Evolutionary conservation across 805 yeast species (phyloP), one percentile per base, ranked within the genome.

Genomic region (Candida methanosorbosa): DNA sequence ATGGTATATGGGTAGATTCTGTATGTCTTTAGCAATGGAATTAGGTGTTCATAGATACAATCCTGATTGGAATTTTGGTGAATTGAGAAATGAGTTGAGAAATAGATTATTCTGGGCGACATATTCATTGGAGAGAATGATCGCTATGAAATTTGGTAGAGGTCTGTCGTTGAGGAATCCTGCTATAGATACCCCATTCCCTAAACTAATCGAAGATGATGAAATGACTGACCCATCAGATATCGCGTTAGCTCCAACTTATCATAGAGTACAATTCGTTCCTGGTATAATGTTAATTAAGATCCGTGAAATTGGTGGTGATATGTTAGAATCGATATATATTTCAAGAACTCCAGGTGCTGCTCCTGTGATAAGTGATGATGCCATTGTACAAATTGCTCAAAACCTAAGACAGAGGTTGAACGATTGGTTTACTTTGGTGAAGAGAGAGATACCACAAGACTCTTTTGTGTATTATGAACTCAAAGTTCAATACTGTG

Each of bases 11-110:
- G 39, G 48, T 17, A 38, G 52, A 23, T 49, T 43, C 31, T 40
- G 46, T 21, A 46, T 49, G 51, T 48, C 54, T 3, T 34, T 49
- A 5, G 54, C 54, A 4, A 48, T 48, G 54, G 54, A 49, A 29
- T 34, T 49, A 28, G 54, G 54, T 9, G 44, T 45, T 9, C 54
- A 49, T 33, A 33, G 54, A 18, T 49, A 32, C 32, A 48, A 48
- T 26, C 52, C 54, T 11, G 44, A 41, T 16, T 49, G 54, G 52
- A 40, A 43, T 34, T 48, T 49, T 37, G 51, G 54, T 7, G 42
- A 37, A 30, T 12, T 21, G 8, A 40, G 42, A 29, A 42, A 43
- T 24, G 54, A 49, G 33, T 37, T 43, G 9, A 43, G 54, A 29
- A 48, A 45, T 36, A 40, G 54, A 29, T 27, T 49, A 19, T 49